Evolutionary conservation across 805 yeast genomes (phyloP).

Genomic region (Vanderwaltozyma polyspora): DNA sequence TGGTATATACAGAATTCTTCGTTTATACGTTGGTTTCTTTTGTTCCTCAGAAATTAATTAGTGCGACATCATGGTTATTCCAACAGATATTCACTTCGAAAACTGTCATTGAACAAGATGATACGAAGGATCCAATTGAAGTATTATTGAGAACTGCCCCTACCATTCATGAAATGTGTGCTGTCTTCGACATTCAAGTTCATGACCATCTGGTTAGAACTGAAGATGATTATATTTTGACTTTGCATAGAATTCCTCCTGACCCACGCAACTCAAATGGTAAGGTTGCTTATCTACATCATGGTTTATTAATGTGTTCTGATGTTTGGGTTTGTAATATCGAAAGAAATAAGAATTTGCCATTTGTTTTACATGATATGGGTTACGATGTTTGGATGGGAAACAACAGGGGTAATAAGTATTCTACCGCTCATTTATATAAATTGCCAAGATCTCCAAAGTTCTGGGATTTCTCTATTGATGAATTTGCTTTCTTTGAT

Average conservation of each 20-base stretch:
- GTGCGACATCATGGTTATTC: slow-evolving; percentile 1
- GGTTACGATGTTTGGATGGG: slow-evolving; percentile 97
- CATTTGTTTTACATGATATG: slow-evolving; percentile 61
- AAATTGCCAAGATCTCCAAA: slow-evolving; percentile 29
- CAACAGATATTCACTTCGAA: neutral
- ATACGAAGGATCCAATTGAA: too few species aligned
- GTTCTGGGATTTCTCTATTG: slow-evolving; percentile 87
- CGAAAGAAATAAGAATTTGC: slow-evolving; percentile 45
- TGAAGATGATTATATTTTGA: slow-evolving; percentile 62
- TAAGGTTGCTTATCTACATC: slow-evolving; percentile 72
- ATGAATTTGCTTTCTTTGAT: slow-evolving; percentile 84
- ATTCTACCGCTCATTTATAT: slow-evolving; percentile 66
- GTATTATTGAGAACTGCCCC: slow-evolving; percentile 27
- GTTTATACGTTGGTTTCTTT: slow-evolving; percentile 1
- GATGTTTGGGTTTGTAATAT: slow-evolving; percentile 63
- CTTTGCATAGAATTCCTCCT: slow-evolving; percentile 59
- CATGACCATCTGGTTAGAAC: slow-evolving; percentile 75
- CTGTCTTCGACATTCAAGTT: slow-evolving; percentile 52
- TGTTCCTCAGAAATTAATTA: slow-evolving; percentile 1
- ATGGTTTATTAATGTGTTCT: slow-evolving; percentile 81
- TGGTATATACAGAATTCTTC: slow-evolving; percentile 35
- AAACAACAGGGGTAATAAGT: slow-evolving; percentile 86
- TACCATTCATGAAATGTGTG: slow-evolving; percentile 55
- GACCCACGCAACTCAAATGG: slow-evolving; percentile 18
- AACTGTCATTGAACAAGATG: slow-evolving; percentile 10